Evolutionary conservation across 164 flowering plant genomes (phyloP), one percentile per base, ranked within the genome.

Genomic region (Dillenia suffruticosa): DNA sequence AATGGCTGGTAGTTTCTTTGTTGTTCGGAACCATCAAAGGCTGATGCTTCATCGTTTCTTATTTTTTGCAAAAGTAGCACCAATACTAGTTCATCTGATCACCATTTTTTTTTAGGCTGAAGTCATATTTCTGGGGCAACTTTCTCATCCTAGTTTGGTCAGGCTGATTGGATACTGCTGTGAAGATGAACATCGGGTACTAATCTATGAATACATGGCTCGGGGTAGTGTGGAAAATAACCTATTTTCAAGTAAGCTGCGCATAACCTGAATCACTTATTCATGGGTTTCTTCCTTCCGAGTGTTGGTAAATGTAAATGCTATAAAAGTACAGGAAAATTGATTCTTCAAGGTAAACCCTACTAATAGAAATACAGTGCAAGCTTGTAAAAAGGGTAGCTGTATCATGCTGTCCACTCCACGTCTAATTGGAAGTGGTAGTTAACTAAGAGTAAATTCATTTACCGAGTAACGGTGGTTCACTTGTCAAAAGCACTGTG

Each of bases 61-160:
- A 5, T 0, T 32, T 32, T 32, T 32, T 4, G 40, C 40, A 32
- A 26, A 26, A 32, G 40, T 32, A 32, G 40, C 40, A 5, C 40
- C 40, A 32, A 32, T 32, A 24, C 17, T 43, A n/a, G 32, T 51
- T 57, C 26, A 12, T 44, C 9, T 61, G 22, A 54, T 5, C 16
- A 53, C 8, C 24, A 6, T 52, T 15, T 52, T n/a, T 26, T 62
- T 66, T 63, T 68, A 90, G 97, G 96, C 98, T 44, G 97, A 93
- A 71, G 98, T 93, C 48, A 83, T 90, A 68, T 93, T 89, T 69
- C 70, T 93, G 74, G 98, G 98, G 62, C 98, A 93, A 68, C 94
- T 93, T 73, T 90, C 97, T 43, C 98, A 90, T 80, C 97, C 98
- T 48, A 85, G 90, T 79, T 72, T 92, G 77, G 98, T 92, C 65